These are phyloP conservation scores for Ceraceosorus guamensis DNA, from an alignment of 1,284 basidiomycete species.

Conservation along the genomic window DNA sequence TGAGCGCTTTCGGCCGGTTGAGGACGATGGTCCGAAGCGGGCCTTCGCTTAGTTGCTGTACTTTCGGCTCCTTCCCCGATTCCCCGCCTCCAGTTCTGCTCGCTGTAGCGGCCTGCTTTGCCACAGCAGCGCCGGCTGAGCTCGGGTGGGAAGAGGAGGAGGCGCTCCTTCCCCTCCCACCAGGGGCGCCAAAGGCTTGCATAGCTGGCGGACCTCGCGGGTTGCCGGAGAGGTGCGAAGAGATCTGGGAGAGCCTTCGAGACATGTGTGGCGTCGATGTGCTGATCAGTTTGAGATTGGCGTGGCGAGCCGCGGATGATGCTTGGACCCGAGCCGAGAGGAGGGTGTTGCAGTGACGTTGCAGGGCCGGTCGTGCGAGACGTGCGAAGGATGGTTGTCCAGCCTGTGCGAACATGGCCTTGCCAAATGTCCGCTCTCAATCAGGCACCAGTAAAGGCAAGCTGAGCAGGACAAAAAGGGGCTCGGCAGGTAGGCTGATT, in stretches of 20 bases:
- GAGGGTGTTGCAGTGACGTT: no score
- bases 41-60: constrained; percentile 27
- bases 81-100: constrained; percentile 8
- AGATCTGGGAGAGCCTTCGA: background rate
- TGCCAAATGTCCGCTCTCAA: no score
- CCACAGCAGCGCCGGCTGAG: background rate
- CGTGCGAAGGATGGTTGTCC: no score
- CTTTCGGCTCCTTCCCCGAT: constrained; percentile 12
- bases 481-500: no score
- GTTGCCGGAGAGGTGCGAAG: background rate
- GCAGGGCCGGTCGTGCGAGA: no score
- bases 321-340: no score
- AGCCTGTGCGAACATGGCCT: no score
- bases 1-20: constrained; percentile 75
- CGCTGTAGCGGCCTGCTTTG: background rate
- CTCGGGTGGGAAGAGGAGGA: background rate
- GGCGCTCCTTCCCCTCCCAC: no score
- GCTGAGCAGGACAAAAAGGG: no score
- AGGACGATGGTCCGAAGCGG: constrained; percentile 62
- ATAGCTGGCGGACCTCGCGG: background rate
- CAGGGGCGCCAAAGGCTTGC: background rate
- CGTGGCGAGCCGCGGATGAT: no score
- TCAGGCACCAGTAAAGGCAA: no score
- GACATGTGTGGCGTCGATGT: background rate
- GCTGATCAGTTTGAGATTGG: no score